Evolutionary conservation across 768 basidiomycete species (phyloP).

Genomic region (Agaricus subrufescens): DNA sequence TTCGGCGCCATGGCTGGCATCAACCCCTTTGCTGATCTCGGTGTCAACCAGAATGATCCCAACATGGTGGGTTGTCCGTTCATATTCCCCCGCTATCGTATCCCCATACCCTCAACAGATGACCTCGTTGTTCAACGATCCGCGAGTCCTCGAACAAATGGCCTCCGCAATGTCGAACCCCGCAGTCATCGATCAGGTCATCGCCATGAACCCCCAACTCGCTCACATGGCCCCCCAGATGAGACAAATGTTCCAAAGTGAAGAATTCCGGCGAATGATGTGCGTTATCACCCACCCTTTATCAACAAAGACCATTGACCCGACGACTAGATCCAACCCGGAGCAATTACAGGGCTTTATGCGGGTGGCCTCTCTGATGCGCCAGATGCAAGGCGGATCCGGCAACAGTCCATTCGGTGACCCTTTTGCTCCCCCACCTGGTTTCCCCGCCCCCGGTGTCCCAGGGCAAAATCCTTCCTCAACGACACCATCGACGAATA

Average conservation of each 20-base stretch:
- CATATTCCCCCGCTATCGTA: background rate
- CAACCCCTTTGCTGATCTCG: conserved; percentile 92
- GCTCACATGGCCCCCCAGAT: conserved; percentile 75
- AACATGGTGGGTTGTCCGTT: conserved; percentile 70
- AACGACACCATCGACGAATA: conserved; percentile 27
- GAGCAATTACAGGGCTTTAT: conserved; percentile 71
- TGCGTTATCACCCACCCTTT: conserved; percentile 25
- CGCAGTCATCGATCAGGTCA: conserved; percentile 81
- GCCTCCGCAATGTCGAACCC: conserved; percentile 82
- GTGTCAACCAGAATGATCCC: conserved; percentile 87
- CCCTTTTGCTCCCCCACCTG: conserved; percentile 15
- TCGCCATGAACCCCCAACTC: conserved; percentile 77
- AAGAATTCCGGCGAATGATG: conserved; percentile 73
- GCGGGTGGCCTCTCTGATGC: conserved; percentile 61
- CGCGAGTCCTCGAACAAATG: conserved; percentile 87
- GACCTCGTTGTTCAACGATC: conserved; percentile 81
- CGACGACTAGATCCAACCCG: conserved; percentile 60
- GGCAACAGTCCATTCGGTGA: background rate
- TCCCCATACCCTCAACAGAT: conserved; percentile 38
- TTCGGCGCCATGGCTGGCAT: conserved; percentile 80
- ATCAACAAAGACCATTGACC: background rate
- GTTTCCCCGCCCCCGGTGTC: conserved; percentile 57
- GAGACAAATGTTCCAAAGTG: conserved; percentile 72
- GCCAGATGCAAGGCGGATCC: conserved; percentile 29
- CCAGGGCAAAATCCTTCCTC: conserved; percentile 7